A percentile compares a stretch with the other conserved stretches of the same genome.
Conservation (phyloP, 257 asterid species). For the Rehmannia glutinosa region DNA sequence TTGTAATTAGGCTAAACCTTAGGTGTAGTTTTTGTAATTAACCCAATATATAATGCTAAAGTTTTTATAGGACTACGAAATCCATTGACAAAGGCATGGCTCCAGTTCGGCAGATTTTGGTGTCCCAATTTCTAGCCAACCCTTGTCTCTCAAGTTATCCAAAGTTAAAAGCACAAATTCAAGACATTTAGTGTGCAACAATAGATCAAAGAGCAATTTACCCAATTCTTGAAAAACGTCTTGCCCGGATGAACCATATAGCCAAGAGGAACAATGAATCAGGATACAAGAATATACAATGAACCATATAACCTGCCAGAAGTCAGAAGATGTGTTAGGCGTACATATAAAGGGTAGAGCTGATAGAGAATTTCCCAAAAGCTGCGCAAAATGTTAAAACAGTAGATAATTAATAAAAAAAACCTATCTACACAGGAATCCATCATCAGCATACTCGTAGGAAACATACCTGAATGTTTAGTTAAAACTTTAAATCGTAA, state of each 20-base stretch:
- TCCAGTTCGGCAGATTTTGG: background rate
- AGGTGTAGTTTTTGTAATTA: too few species aligned
- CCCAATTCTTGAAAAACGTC: background rate
- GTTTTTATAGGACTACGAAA: background rate
- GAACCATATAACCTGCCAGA: slow-evolving; percentile 19
- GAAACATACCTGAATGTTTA: slow-evolving; percentile 2
- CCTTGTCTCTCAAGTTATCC: background rate
- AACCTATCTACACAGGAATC: background rate
- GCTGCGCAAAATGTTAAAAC: background rate
- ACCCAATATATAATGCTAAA: background rate
- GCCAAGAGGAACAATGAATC: background rate
- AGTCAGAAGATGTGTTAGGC: background rate
- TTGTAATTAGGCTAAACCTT: too few species aligned
- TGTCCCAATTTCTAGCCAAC: background rate
- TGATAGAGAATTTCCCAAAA: slow-evolving; percentile 2
- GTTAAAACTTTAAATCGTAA: background rate
- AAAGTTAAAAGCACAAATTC: background rate
- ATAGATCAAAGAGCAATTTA: slow-evolving; percentile 8
- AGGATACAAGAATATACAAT: background rate
- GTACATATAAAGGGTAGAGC: background rate
- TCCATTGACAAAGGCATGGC: background rate
- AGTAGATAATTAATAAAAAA: background rate
- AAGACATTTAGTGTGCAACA: background rate
- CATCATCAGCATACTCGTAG: slow-evolving; percentile 13
- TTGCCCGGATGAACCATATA: background rate